A percentile compares a stretch with the other conserved stretches of the same genome.
These are phyloP conservation scores for Centrapalus pauciflorus DNA, from an alignment of 129 eudicot species.

Conservation along the genomic window DNA sequence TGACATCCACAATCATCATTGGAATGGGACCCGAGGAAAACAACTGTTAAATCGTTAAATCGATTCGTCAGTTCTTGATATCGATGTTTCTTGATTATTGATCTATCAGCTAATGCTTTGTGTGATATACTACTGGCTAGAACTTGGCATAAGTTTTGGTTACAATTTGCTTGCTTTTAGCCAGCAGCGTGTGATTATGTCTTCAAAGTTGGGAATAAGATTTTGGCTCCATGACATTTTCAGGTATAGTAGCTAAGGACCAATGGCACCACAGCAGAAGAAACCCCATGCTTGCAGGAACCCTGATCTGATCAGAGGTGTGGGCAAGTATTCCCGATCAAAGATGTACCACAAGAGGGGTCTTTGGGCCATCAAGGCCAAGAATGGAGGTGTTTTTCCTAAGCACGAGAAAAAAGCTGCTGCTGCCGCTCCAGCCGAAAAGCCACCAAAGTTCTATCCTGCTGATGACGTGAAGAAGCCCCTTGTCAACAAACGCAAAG, in stretches of 20 bases:
- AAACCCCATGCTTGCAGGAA: constrained; percentile 24
- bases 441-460: constrained; percentile 50
- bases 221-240: background rate
- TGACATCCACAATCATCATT: background rate
- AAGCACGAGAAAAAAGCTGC: constrained; percentile 28
- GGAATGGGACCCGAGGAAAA: background rate
- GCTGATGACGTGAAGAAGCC: constrained; percentile 67
- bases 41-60: background rate
- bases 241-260: constrained; percentile 1
- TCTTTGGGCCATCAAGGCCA: constrained; percentile 53
- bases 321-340: constrained; percentile 39
- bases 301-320: constrained; percentile 48
- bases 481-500: constrained; percentile 53
- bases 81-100: background rate
- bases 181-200: background rate
- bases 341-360: constrained; percentile 51
- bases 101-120: background rate
- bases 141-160: background rate
- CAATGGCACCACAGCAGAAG: constrained; percentile 45
- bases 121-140: too few species aligned
- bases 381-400: constrained; percentile 43
- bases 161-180: background rate
- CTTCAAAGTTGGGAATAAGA: background rate
- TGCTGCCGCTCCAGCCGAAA: constrained; percentile 23
- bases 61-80: background rate